Percentiles rank a stretch among this genome's conserved stretches.
Evolutionary conservation across 2,329 filamentous ascomycete species (phyloP).

Genomic region (Claviceps sp.): DNA sequence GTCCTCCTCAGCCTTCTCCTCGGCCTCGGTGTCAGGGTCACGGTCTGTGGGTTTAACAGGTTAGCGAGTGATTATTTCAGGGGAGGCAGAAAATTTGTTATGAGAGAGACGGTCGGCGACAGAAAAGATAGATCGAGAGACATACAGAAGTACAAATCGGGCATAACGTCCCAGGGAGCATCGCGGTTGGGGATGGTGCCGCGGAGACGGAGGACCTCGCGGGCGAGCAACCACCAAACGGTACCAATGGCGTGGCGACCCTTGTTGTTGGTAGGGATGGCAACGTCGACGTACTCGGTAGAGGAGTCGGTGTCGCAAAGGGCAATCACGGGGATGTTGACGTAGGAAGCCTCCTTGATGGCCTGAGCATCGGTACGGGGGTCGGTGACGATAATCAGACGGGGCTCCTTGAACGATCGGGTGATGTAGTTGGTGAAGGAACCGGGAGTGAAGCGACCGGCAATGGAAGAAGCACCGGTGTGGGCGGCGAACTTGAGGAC

Average conservation of each 20-base stretch:
- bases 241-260: slow-evolving; percentile 97
- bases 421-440: slow-evolving; percentile 99
- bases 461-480: slow-evolving; percentile 95
- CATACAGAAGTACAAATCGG: slow-evolving; percentile 97
- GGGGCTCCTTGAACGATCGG: slow-evolving; percentile 99
- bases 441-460: slow-evolving; percentile 99
- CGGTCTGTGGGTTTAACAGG: slow-evolving; percentile 47
- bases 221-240: slow-evolving; percentile 98
- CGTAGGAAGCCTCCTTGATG: slow-evolving; percentile 99
- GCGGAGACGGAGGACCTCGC: slow-evolving; percentile 97
- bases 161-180: slow-evolving; percentile 97
- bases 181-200: slow-evolving; percentile 94
- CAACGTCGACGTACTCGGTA: slow-evolving; percentile 98
- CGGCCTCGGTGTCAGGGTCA: slow-evolving; percentile 97
- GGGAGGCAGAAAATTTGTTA: background rate
- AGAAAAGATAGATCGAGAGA: slow-evolving; percentile 10
- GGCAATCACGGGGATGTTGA: slow-evolving; percentile 99
- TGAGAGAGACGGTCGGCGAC: background rate
- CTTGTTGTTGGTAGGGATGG: slow-evolving; percentile 99
- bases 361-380: slow-evolving; percentile 99
- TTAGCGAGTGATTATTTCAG: slow-evolving; percentile 6
- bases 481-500: slow-evolving; percentile 99
- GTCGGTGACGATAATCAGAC: slow-evolving; percentile 98
- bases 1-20: slow-evolving; percentile 97
- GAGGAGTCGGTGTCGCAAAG: slow-evolving; percentile 99